Base-by-base conservation (phyloP, 2,329 filamentous ascomycete genomes). In the Harringtonia lauricola region DNA sequence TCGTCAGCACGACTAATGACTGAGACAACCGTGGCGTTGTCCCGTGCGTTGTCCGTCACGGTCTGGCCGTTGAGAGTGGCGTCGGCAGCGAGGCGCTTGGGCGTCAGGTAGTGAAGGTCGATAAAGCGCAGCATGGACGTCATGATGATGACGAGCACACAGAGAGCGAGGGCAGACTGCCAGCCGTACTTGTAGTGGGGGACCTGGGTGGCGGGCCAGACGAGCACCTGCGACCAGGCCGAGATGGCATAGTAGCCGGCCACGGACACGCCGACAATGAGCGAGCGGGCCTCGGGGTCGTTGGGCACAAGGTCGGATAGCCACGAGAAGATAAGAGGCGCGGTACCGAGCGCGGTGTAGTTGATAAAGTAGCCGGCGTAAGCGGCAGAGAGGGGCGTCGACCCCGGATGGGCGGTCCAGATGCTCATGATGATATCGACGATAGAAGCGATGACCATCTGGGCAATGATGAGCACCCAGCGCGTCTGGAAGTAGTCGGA, bases 301-400 rank as follows among this genome's bases (percentile, higher is more conserved):
- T 44, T 29, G 21, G 42, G 42, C 8, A 44, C 17, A 5, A 70
- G 55, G 50, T 74, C 70, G 1, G 69, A 66, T 3, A 74, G 55
- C 71, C 71, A 74, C 0, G 68, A 63, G 48, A 72, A 65, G 35
- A 74, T 71, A 28, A 74, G 51, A 0, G 71, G 70, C 2, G 70
- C 70, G 0, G 70, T 74, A 1, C 70, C 71, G 3, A 72, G 56
- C 15, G 59, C 60, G 10, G 69, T 57, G 49, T 65, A 70, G 0
- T 64, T 63, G 51, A 74, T 67, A 49, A 74, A 72, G 47, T 72
- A 73, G 40, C 65, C 65, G 3, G 68, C 67, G 48, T 74, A 75
- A 1, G 68, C 70, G 2, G 65, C 64, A 0, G 63, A 62, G 1
- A 74, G 42, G 0, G 67, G 59, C 1, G 68, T 64, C 1, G 58